Percentiles rank a stretch among this genome's conserved stretches.
Conservation (phyloP, 306 rosid species). For the Leucaena leucocephala region DNA sequence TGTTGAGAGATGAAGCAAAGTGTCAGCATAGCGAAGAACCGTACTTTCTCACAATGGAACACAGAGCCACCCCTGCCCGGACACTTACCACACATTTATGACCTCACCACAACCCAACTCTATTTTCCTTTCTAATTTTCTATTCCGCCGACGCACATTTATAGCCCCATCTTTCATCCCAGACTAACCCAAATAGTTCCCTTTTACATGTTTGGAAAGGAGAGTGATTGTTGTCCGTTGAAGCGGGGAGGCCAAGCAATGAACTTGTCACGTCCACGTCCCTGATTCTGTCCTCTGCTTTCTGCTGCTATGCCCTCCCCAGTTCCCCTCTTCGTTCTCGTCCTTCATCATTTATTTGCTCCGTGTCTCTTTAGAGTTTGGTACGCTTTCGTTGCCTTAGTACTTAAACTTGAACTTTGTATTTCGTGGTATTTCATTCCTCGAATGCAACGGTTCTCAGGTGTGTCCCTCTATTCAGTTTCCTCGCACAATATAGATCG, state of each 20-base stretch:
- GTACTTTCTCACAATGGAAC: constrained; percentile 13
- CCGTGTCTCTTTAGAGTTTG: constrained; percentile 20
- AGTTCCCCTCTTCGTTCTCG: constrained; percentile 38
- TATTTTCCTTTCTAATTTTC: neutral
- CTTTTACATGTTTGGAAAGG: constrained; percentile 33
- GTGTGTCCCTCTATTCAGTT: neutral
- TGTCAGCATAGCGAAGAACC: constrained; percentile 15
- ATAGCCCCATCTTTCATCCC: too few relatives aligned
- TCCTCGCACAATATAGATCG: neutral
- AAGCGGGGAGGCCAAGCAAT: constrained; percentile 50
- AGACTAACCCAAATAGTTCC: neutral
- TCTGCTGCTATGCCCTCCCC: neutral
- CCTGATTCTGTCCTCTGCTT: constrained; percentile 26
- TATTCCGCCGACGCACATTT: neutral
- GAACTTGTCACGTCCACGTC: constrained; percentile 32
- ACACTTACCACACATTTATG: constrained; percentile 13
- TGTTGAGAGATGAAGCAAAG: constrained; percentile 32
- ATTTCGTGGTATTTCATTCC: neutral
- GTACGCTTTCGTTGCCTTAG: neutral
- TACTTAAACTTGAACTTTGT: too few relatives aligned
- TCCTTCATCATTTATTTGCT: neutral
- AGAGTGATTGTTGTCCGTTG: constrained; percentile 43
- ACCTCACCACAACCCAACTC: constrained; percentile 29
- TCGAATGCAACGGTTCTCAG: neutral
- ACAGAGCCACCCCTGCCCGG: constrained; percentile 18